A percentile compares a stretch with the other conserved stretches of the same genome.
Conservation (phyloP, 495 filamentous ascomycete genomes). For the Annulohypoxylon bovei region DNA sequence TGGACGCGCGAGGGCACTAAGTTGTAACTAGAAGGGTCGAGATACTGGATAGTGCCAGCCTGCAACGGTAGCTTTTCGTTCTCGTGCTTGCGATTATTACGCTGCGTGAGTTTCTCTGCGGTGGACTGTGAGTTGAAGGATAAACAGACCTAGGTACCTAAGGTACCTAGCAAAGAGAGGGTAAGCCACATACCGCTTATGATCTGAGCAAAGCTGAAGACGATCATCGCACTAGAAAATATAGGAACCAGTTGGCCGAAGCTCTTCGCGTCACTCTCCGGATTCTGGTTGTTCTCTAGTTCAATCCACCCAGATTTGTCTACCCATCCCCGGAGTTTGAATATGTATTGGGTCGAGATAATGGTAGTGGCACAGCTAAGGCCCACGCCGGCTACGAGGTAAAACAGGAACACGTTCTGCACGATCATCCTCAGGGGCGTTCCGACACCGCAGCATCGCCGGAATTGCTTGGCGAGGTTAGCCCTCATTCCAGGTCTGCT, state of each 20-base stretch:
- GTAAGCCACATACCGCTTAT: slow-evolving; percentile 42
- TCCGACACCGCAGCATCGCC: slow-evolving; percentile 3
- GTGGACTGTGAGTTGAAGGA: not conserved
- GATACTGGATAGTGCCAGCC: slow-evolving; percentile 10
- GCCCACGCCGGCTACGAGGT: slow-evolving; percentile 38
- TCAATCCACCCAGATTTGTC: slow-evolving; percentile 45
- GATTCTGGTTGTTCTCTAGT: slow-evolving; percentile 27
- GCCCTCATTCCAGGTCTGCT: slow-evolving; percentile 28
- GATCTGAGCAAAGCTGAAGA: slow-evolving; percentile 51
- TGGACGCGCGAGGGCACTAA: slow-evolving; percentile 4
- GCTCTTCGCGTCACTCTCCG: slow-evolving; percentile 48
- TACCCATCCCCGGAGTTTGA: slow-evolving; percentile 44
- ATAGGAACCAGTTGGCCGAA: slow-evolving; percentile 53
- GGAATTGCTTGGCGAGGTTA: slow-evolving; percentile 11
- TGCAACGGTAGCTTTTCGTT: slow-evolving; percentile 12
- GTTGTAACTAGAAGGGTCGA: slow-evolving; percentile 17
- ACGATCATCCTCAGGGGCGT: slow-evolving; percentile 18
- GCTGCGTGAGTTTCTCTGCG: slow-evolving; percentile 30
- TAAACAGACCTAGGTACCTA: not conserved
- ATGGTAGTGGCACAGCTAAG: slow-evolving; percentile 27
- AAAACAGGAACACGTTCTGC: slow-evolving; percentile 35
- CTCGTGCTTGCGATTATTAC: slow-evolving; percentile 14
- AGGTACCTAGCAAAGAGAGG: not conserved
- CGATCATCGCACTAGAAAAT: slow-evolving; percentile 46
- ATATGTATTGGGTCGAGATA: slow-evolving; percentile 42